Percentiles rank a stretch among this genome's conserved stretches.
Evolutionary conservation across 805 yeast species (phyloP).

Genomic region (Barnettozyma pratensis): DNA sequence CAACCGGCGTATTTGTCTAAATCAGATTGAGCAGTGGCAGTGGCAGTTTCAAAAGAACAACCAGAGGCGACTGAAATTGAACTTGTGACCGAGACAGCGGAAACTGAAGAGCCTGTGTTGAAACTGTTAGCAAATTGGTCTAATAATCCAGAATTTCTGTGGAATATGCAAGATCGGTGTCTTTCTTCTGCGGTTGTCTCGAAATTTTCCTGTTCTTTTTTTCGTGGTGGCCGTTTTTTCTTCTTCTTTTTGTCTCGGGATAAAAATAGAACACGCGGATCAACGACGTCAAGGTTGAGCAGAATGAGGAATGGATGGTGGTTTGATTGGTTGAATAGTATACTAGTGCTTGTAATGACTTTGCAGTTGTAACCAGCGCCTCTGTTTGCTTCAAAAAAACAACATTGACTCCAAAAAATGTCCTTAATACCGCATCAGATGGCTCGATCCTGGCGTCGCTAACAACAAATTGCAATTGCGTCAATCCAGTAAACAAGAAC

Average conservation of each 20-base stretch:
- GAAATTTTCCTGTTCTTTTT: neutral
- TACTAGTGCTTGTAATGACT: too few relatives aligned
- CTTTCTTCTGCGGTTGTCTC: neutral
- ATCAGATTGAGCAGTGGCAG: conserved; percentile 77
- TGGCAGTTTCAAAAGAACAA: conserved; percentile 60
- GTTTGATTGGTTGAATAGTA: too few relatives aligned
- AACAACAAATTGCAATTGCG: too few relatives aligned
- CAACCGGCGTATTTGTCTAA: conserved; percentile 72
- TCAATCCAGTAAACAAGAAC: too few relatives aligned
- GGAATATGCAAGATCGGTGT: too few relatives aligned
- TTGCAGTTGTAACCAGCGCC: too few relatives aligned
- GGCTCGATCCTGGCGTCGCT: too few relatives aligned
- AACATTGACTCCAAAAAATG: too few relatives aligned
- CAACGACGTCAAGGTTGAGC: neutral
- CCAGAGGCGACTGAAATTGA: conserved; percentile 46
- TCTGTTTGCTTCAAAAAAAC: too few relatives aligned
- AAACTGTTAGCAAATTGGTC: conserved; percentile 24
- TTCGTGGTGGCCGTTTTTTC: neutral
- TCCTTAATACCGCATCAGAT: too few relatives aligned
- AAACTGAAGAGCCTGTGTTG: conserved; percentile 14
- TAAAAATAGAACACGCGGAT: conserved; percentile 9
- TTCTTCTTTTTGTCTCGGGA: conserved; percentile 2
- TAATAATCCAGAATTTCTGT: neutral
- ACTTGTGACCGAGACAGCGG: conserved; percentile 48
- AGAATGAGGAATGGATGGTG: too few relatives aligned